Evolutionary conservation across 2,329 filamentous ascomycete species (phyloP), one percentile per base, ranked within the genome.

Genomic region (Penicillium sp.): DNA sequence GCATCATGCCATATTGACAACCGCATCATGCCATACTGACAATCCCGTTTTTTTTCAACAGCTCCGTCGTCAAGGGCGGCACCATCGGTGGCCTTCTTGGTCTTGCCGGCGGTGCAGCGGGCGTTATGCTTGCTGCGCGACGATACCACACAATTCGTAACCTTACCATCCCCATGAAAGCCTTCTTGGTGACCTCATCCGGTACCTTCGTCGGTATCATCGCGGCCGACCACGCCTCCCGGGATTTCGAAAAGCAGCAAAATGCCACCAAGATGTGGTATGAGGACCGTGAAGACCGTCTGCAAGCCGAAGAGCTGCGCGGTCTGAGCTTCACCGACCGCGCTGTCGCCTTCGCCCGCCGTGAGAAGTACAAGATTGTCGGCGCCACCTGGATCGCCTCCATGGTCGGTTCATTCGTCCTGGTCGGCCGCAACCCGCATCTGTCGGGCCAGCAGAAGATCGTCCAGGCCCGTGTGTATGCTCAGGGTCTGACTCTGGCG

Each of bases 401-500:
- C 71, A 94, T 97, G 88, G 88, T 84, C 62, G 79, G 89, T 45
- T 89, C 91, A 4, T 86, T 95, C 68, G 87, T 84, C 59, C 76
- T 96, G 33, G 92, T 97, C 66, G 88, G 90, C 73, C 87, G 92
- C 65, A 92, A 92, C 76, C 88, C 86, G 67, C 91, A 89, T 75
- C 83, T 96, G 51, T 87, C 85, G 54, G 89, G 88, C 2, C 81
- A 86, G 63, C 93, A 97, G 83, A 97, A 97, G 84, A 82, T 97
- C 24, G 93, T 97, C 17, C 93, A 97, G 84, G 93, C 93, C 26
- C 89, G 93, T 86, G 90, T 97, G 67, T 97, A 97, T 79, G 93
- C 93, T 3, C 93, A 97, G 82, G 92, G 91, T 6, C 82, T 96
- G 70, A 96, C 93, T 5, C 83, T 97, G 51, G 91, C 89, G 66